Evolutionary conservation across 306 rosid genomes (phyloP).

Genomic region (Phaseolus lunatus): DNA sequence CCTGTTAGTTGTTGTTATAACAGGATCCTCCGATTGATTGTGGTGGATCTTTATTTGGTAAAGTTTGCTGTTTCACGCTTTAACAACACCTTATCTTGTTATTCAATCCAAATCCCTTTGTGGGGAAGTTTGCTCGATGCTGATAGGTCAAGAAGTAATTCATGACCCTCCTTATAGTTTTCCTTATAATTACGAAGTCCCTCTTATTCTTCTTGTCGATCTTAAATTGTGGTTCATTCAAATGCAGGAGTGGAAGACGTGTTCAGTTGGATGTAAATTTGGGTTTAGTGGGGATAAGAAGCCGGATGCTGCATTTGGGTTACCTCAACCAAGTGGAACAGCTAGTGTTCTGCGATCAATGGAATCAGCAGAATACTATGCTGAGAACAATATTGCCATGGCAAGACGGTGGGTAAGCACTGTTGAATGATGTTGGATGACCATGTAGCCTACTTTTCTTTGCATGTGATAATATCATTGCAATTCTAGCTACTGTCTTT

Average conservation of each 20-base stretch:
- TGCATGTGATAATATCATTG: constrained; percentile 31
- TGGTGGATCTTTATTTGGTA: not conserved
- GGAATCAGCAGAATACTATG: constrained; percentile 85
- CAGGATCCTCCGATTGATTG: not conserved
- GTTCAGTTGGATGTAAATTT: constrained; percentile 83
- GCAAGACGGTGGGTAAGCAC: constrained; percentile 99
- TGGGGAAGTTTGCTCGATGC: constrained; percentile 15
- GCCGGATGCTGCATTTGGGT: constrained; percentile 83
- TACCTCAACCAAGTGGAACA: constrained; percentile 54
- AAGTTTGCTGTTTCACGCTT: not conserved
- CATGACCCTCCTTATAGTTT: constrained; percentile 9
- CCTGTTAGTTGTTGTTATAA: constrained; percentile 13
- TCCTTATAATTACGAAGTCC: constrained; percentile 22
- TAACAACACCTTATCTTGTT: not conserved
- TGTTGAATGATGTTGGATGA: too few species aligned
- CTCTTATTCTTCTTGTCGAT: not conserved
- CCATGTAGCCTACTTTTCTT: constrained; percentile 17
- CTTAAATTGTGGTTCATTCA: constrained; percentile 40
- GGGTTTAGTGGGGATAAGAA: constrained; percentile 49
- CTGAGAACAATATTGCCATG: constrained; percentile 67
- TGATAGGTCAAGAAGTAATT: constrained; percentile 28
- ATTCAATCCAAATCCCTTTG: not conserved
- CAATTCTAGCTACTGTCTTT: constrained; percentile 11
- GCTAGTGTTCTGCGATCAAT: constrained; percentile 80
- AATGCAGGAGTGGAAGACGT: constrained; percentile 72